phyloP scores from a whole-genome alignment of 176 grass and related monocot species.

The Ensete glaucum region DNA sequence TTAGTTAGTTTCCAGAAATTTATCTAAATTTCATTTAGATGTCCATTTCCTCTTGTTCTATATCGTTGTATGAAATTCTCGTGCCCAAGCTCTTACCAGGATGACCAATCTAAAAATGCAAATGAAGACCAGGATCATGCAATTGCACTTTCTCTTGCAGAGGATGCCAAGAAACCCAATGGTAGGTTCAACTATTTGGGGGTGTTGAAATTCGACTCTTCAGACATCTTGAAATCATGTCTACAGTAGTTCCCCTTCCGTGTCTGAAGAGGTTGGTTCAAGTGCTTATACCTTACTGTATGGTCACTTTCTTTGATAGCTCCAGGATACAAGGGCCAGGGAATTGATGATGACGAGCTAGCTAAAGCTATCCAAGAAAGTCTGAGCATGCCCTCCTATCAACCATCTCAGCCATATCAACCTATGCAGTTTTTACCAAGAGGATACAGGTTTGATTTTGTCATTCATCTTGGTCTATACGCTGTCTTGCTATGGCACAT shows the following conservation, averaged over 20 bases:
- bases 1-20: background rate
- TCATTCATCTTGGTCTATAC: conserved; percentile 5
- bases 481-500: background rate
- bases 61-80: conserved; percentile 19
- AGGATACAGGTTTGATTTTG: conserved; percentile 46
- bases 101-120: conserved; percentile 54
- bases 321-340: conserved; percentile 41
- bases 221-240: background rate
- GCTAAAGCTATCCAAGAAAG: conserved; percentile 65
- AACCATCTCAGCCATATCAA: conserved; percentile 44
- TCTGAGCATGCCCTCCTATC: conserved; percentile 48
- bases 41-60: conserved; percentile 6
- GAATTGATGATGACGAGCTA: conserved; percentile 62
- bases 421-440: conserved; percentile 53
- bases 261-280: background rate
- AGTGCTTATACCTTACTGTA: background rate
- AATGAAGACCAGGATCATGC: conserved; percentile 74
- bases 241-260: background rate
- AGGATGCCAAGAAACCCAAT: conserved; percentile 60
- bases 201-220: background rate
- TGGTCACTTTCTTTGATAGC: background rate
- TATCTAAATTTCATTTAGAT: conserved; percentile 6
- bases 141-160: conserved; percentile 71
- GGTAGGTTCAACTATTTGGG: conserved; percentile 22
- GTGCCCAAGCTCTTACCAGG: conserved; percentile 34